Conservation (phyloP, 192 early-diverging fungal genomes). For the Coemansia biformis region DNA sequence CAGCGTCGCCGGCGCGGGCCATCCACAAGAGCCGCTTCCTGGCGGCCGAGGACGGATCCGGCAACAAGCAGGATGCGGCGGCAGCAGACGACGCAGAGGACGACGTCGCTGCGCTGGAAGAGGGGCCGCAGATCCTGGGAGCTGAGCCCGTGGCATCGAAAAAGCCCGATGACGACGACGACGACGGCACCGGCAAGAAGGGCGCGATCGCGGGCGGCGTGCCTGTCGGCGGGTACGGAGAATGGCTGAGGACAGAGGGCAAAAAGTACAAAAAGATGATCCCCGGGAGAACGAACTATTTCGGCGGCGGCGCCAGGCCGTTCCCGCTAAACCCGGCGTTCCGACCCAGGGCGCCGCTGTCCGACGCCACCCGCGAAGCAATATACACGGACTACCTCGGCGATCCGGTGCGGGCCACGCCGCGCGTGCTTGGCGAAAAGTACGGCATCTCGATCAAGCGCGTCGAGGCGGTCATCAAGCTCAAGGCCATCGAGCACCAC, state of each 20-base stretch:
- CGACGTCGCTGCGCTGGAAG: too few species aligned
- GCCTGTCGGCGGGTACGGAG: slow-evolving; percentile 11
- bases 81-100: background rate
- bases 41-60: too few species aligned
- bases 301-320: slow-evolving; percentile 49
- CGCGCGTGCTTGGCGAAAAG: slow-evolving; percentile 64
- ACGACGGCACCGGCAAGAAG: background rate
- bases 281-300: slow-evolving; percentile 18
- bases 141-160: background rate
- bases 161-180: background rate
- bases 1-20: too few species aligned
- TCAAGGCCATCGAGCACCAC: slow-evolving; percentile 75
- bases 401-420: slow-evolving; percentile 58
- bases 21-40: too few species aligned
- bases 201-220: background rate
- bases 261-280: slow-evolving; percentile 18
- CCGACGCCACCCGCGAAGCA: slow-evolving; percentile 60
- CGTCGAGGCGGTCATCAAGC: slow-evolving; percentile 82
- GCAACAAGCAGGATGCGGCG: too few species aligned
- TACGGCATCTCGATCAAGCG: slow-evolving; percentile 75
- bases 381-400: slow-evolving; percentile 66
- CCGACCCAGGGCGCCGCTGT: slow-evolving; percentile 68
- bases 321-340: slow-evolving; percentile 91
- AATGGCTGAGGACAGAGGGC: slow-evolving; percentile 25
- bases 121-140: too few species aligned